Evolutionary conservation across 306 rosid species (phyloP).

Genomic region (Gastrolobium villosum): DNA sequence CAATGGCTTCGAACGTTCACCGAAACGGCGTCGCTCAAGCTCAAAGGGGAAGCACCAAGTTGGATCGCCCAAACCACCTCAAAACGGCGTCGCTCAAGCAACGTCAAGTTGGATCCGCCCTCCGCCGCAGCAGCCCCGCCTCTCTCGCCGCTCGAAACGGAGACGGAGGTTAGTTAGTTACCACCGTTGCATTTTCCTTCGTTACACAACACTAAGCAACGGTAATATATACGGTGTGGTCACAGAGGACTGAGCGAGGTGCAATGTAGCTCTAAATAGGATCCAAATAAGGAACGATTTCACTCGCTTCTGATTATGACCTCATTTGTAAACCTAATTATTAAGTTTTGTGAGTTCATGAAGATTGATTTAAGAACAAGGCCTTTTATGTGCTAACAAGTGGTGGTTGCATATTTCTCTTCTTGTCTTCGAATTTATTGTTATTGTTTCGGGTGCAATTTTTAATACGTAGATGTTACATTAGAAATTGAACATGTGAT

Average conservation of each 20-base stretch:
- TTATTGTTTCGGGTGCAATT: neutral
- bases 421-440: neutral
- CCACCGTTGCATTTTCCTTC: neutral
- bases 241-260: neutral
- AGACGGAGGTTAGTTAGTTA: slow-evolving; percentile 15
- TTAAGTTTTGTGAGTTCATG: too few relatives aligned
- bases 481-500: neutral
- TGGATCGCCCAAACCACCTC: slow-evolving; percentile 33
- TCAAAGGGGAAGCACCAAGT: slow-evolving; percentile 8
- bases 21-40: slow-evolving; percentile 36
- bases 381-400: neutral
- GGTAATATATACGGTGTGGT: neutral
- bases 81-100: slow-evolving; percentile 8
- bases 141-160: neutral
- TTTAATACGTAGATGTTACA: neutral
- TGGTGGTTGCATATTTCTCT: neutral
- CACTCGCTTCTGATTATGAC: neutral
- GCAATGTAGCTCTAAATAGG: neutral
- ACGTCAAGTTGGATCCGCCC: slow-evolving; percentile 28
- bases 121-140: slow-evolving; percentile 17
- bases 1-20: slow-evolving; percentile 20
- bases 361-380: too few relatives aligned
- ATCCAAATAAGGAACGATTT: neutral
- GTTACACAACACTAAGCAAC: neutral
- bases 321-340: neutral